phyloP scores from a whole-genome alignment of 495 filamentous ascomycete genomes.

The Parmelia sp. region DNA sequence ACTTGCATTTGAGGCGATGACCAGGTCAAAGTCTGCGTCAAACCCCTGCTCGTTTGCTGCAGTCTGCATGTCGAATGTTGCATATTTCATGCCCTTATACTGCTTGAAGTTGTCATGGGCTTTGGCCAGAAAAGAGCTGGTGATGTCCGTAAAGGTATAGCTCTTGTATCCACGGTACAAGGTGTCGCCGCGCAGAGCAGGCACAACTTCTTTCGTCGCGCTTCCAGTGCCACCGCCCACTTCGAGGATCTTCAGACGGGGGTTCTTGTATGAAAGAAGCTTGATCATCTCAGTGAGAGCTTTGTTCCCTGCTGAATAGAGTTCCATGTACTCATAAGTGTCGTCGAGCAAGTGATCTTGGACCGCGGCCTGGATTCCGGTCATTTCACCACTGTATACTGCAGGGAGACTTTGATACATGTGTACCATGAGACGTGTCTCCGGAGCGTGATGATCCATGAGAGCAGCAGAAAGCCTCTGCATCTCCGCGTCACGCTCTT shows the following conservation, averaged over 20 bases:
- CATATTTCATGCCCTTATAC: neutral
- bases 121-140: neutral
- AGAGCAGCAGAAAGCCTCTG: too few species aligned
- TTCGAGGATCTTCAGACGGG: neutral
- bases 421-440: too few species aligned
- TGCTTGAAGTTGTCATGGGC: neutral
- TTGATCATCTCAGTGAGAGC: neutral
- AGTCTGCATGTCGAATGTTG: neutral
- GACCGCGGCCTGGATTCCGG: too few species aligned
- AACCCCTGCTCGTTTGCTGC: neutral
- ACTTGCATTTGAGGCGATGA: neutral
- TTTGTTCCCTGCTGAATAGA: too few species aligned
- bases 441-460: too few species aligned
- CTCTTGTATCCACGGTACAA: neutral
- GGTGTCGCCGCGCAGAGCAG: neutral
- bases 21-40: neutral
- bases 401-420: too few species aligned
- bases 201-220: neutral
- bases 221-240: neutral
- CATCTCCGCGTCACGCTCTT: too few species aligned
- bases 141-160: constrained; percentile 24
- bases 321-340: too few species aligned
- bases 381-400: too few species aligned
- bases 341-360: too few species aligned
- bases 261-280: neutral